Percentiles rank a stretch among this genome's conserved stretches.
Evolutionary conservation across 148 eudicot genomes (phyloP).

Genomic region (Rhododendron mucronatum): DNA sequence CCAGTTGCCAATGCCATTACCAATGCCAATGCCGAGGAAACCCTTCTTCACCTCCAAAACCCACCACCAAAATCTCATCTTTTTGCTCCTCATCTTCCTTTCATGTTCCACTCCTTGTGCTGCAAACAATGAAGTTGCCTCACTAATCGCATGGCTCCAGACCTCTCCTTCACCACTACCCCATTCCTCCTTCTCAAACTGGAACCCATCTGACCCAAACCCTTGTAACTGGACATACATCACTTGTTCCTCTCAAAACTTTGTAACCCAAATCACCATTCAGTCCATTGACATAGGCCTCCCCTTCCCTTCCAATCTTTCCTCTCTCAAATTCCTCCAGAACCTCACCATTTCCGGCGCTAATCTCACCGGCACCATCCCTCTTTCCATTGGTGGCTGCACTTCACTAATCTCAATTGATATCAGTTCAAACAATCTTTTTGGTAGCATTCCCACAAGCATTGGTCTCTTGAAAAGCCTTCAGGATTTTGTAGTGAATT

Average conservation of each 20-base stretch:
- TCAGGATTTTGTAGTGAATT: constrained; percentile 52
- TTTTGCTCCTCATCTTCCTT: constrained; percentile 12
- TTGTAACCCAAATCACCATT: constrained; percentile 48
- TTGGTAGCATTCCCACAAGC: constrained; percentile 47
- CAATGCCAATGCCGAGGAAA: constrained; percentile 44
- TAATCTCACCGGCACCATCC: constrained; percentile 77
- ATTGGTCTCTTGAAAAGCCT: constrained; percentile 58
- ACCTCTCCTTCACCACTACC: constrained; percentile 1
- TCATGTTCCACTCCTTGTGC: constrained; percentile 8
- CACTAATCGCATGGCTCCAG: constrained; percentile 16
- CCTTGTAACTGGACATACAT: constrained; percentile 91
- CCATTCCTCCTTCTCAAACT: constrained; percentile 22
- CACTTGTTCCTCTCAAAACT: constrained; percentile 42
- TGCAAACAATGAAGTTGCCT: constrained; percentile 12
- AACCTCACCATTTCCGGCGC: constrained; percentile 46
- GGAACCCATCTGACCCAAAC: constrained; percentile 49
- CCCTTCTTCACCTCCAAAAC: constrained; percentile 17
- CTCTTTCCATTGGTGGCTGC: constrained; percentile 41
- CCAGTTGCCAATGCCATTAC: constrained; percentile 12
- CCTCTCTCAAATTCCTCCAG: constrained; percentile 35
- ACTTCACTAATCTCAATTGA: constrained; percentile 36
- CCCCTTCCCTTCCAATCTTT: constrained; percentile 57
- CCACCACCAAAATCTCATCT: constrained; percentile 12
- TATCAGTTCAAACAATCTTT: constrained; percentile 55
- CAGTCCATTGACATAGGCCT: constrained; percentile 39